Base-by-base conservation (phyloP, 345 rosid species). In the Kernera saxatilis region DNA sequence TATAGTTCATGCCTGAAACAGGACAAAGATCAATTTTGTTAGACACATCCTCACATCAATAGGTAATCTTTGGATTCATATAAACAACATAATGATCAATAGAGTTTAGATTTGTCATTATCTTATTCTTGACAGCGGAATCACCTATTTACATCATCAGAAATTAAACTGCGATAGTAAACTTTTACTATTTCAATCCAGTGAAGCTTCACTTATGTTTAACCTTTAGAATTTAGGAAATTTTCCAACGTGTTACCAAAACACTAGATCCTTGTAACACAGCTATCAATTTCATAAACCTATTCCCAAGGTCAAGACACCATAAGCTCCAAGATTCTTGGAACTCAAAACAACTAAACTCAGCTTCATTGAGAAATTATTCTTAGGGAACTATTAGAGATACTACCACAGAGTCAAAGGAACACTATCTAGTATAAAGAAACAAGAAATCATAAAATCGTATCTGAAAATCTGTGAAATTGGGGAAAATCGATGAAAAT, bases 1-100 rank as follows among this genome's bases (percentile, higher is more conserved):
- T 82, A 81, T 90, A 93, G 84, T 90, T 93, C 98, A 90, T 88
- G 73, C 98, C 97, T 93, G 82, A 60, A 70, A 72, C 59, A 64
- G 54, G 14, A 70, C 32, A 53, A n/a, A 62, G 19, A 60, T 55
- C 65, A 29, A 75, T 26, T 49, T 18, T 27, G 11, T 51, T 26
- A 61, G 19, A 53, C 65, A 51, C 70, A 48, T 44, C 43, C 23
- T 18, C 37, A 45, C 37, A 37, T 15, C 21, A 15, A 70, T 12
- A 30, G 44, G 27, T 9, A 21, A 26, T 32, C 43, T 56, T 15
- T 53, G 19, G 33, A 40, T 48, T 25, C 43, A 48, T 15, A 59
- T 25, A 17, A 18, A 19, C 46, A 65, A 23, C 33, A 48, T 22
- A 33, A 1, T n/a, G 23, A 49, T 37, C 46, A 50, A 3, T 5